These are phyloP conservation scores for Paxillus involutus DNA, from an alignment of 768 basidiomycete species.

Conservation along the genomic window DNA sequence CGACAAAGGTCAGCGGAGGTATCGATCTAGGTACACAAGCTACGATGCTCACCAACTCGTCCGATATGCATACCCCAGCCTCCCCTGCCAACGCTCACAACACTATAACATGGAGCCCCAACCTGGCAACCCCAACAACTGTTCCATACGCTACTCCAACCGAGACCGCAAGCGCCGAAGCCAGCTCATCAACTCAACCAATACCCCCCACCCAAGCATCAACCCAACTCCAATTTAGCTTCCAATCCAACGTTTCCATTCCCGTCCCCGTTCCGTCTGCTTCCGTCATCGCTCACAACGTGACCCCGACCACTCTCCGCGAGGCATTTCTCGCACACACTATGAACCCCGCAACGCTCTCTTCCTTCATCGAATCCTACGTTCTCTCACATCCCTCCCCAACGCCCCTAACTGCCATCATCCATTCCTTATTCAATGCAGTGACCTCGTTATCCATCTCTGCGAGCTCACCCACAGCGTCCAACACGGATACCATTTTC, in stretches of 20 bases:
- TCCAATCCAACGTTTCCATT: slow-evolving; percentile 37
- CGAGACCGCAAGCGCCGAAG: slow-evolving; percentile 11
- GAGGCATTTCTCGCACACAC: slow-evolving; percentile 35
- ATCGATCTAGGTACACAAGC: slow-evolving; percentile 4
- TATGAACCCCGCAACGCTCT: slow-evolving; percentile 47
- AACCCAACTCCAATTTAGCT: slow-evolving; percentile 43
- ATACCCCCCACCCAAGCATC: slow-evolving; percentile 31
- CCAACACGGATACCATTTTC: slow-evolving; percentile 37
- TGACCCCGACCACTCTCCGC: slow-evolving; percentile 28
- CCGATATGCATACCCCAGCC: slow-evolving; percentile 1
- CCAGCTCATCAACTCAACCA: slow-evolving; percentile 35
- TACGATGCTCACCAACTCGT: neutral
- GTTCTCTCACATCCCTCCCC: slow-evolving; percentile 47
- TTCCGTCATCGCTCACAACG: slow-evolving; percentile 25
- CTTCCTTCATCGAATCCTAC: slow-evolving; percentile 54
- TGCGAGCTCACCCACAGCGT: slow-evolving; percentile 32
- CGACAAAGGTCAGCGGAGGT: slow-evolving; percentile 43
- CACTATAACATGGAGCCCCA: slow-evolving; percentile 40
- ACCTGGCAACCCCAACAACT: slow-evolving; percentile 34
- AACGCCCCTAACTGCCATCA: slow-evolving; percentile 48
- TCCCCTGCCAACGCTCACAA: slow-evolving; percentile 18
- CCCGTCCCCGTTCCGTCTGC: slow-evolving; percentile 34
- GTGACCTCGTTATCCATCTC: slow-evolving; percentile 25
- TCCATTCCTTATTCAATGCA: slow-evolving; percentile 58
- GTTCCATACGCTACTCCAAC: slow-evolving; percentile 35